Percentiles rank a stretch among this genome's conserved stretches.
Conservation (phyloP, 495 filamentous ascomycete genomes). For the Tuber melanosporum region DNA sequence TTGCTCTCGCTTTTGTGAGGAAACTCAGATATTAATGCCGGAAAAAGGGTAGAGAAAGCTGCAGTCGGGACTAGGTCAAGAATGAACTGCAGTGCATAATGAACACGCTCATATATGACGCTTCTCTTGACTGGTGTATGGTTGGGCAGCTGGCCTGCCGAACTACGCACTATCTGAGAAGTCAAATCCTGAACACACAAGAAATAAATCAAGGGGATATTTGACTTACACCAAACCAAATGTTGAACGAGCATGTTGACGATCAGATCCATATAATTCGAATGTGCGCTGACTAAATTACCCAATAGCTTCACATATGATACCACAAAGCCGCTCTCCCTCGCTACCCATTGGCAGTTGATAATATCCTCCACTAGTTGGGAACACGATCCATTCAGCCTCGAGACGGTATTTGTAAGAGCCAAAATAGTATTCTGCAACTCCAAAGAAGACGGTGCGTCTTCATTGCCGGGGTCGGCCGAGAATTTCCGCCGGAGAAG, state of each 20-base stretch:
- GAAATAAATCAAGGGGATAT: not conserved
- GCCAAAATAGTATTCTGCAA: constrained; percentile 47
- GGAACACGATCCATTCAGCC: constrained; percentile 64
- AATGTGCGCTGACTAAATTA: constrained; percentile 70
- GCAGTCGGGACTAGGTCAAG: constrained; percentile 69
- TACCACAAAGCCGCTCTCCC: constrained; percentile 71
- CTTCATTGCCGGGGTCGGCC: constrained; percentile 21
- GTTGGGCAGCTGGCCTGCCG: constrained; percentile 55
- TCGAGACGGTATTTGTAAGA: constrained; percentile 63
- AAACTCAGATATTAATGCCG: constrained; percentile 59
- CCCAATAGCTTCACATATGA: constrained; percentile 74
- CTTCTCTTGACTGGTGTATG: constrained; percentile 54
- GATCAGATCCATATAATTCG: constrained; percentile 54
- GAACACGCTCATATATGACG: constrained; percentile 61
- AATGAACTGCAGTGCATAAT: constrained; percentile 67
- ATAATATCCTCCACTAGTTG: constrained; percentile 68
- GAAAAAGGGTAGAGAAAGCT: constrained; percentile 59
- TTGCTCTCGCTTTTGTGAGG: constrained; percentile 68
- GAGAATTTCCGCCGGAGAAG: constrained; percentile 37
- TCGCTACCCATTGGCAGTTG: constrained; percentile 72
- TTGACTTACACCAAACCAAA: constrained; percentile 53
- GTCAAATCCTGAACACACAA: constrained; percentile 4
- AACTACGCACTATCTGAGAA: constrained; percentile 43
- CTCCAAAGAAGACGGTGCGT: constrained; percentile 33
- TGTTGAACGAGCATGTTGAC: constrained; percentile 73